Evolutionary conservation across 345 rosid species (phyloP).

Genomic region (Turritis glabra): DNA sequence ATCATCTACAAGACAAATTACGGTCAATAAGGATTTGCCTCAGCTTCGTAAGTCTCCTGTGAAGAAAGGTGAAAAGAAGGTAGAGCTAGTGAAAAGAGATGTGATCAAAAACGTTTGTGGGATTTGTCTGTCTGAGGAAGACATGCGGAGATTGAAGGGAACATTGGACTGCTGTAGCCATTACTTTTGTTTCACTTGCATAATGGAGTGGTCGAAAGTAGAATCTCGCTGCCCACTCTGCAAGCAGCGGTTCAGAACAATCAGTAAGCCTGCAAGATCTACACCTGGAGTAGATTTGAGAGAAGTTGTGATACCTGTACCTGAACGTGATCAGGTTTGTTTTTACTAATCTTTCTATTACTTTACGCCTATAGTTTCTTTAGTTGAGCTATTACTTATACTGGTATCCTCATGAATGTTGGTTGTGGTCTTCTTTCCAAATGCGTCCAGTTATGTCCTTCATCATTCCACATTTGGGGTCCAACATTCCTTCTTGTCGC

Average conservation of each 20-base stretch:
- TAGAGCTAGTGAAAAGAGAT: slow-evolving; percentile 55
- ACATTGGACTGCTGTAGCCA: slow-evolving; percentile 84
- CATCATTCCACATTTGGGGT: background rate
- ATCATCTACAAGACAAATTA: slow-evolving; percentile 46
- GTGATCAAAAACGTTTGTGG: slow-evolving; percentile 76
- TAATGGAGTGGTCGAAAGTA: slow-evolving; percentile 96
- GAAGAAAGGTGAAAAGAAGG: slow-evolving; percentile 78
- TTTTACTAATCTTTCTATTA: slow-evolving; percentile 10
- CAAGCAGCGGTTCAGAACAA: slow-evolving; percentile 87
- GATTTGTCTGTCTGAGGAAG: slow-evolving; percentile 93
- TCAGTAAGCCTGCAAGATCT: slow-evolving; percentile 79
- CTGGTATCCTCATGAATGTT: slow-evolving; percentile 14
- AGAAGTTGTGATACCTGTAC: slow-evolving; percentile 66
- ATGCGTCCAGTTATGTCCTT: background rate
- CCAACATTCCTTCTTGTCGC: slow-evolving; percentile 1
- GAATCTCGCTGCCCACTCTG: slow-evolving; percentile 98
- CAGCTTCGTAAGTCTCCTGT: slow-evolving; percentile 45
- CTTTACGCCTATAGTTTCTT: background rate
- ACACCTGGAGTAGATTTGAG: slow-evolving; percentile 76
- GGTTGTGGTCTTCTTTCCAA: background rate
- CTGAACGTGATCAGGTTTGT: slow-evolving; percentile 92
- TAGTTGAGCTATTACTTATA: background rate
- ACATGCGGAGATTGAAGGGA: slow-evolving; percentile 82
- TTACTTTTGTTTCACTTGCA: slow-evolving; percentile 95
- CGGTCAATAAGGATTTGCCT: slow-evolving; percentile 46